Evolutionary conservation across 345 rosid species (phyloP).

Genomic region (Sonneratia alba): DNA sequence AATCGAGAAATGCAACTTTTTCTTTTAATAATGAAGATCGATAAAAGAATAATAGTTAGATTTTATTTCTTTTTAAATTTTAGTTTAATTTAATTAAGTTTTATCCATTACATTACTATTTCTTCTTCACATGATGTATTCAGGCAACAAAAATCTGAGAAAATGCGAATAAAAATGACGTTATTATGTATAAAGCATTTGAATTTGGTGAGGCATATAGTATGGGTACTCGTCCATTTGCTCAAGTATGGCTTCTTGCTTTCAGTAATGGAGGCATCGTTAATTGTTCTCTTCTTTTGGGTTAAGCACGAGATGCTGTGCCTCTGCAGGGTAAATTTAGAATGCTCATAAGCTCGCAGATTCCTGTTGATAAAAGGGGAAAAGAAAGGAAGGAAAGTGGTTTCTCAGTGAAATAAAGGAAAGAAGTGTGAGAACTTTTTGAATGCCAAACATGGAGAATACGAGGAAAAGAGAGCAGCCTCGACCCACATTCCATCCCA

Average conservation of each 20-base stretch:
- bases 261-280: no score
- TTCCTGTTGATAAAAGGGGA: not conserved
- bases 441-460: slow-evolving; percentile 33
- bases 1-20: no score
- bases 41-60: no score
- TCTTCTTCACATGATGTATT: not conserved
- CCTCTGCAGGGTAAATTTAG: not conserved
- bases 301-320: not conserved
- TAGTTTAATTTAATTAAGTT: no score
- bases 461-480: slow-evolving; percentile 34
- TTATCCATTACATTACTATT: no score
- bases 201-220: not conserved
- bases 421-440: not conserved
- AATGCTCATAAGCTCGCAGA: not conserved
- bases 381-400: not conserved
- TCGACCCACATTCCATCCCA: slow-evolving; percentile 44
- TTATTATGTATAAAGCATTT: no score
- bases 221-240: not conserved
- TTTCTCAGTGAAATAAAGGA: not conserved
- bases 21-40: no score
- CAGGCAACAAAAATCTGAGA: no score
- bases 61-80: no score
- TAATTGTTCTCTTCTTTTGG: no score
- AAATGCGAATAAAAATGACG: no score
- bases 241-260: not conserved